Base-by-base conservation (phyloP, 1,139 yeast genomes). In the Geotrichum siamense region DNA sequence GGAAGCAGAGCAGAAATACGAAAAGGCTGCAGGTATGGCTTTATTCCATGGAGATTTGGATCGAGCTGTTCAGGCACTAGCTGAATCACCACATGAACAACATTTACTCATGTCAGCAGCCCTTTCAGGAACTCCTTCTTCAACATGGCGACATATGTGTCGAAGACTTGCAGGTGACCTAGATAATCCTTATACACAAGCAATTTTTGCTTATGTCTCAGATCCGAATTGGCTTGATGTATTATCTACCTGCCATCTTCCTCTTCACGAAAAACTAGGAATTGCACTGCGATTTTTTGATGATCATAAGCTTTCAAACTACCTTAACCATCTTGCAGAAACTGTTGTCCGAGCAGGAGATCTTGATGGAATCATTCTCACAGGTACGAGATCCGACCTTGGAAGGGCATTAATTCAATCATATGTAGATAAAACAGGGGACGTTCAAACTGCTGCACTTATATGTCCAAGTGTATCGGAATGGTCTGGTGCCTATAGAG, bases 151-250 rank as follows among this genome's bases (percentile, higher is more conserved):
- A 56, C 95, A 87, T 48, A 94, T 86, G 59, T 91, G 97, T 58
- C 77, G 96, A 39, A 75, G 74, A 50, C 76, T 91, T 74, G 86
- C 96, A 0, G 75, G 85, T 20, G 96, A 86, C 53, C 68, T 91
- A 44, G 94, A 83, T 15, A 82, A 85, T 57, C 96, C 97, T 0
- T 91, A 91, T 59, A 66, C 91, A 49, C 67, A 96, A 33, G 96
- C 94, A 0, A 84, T 89, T 1, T 91, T 91, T 69, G 96, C 96
- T 0, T 91, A 80, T 55, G 82, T 91, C 45, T 87, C 96, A 0
- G 96, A 91, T 58, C 84, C 86, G 43, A 94, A 89, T 52, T 91
- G 97, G 97, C 80, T 91, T 79, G 97, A 86, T 59, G 95, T 91
- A 2, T 69, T 91, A 46, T 95, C 87, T 58, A 96, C 91, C 55